These are phyloP conservation scores for Orobanche coerulescens DNA, from an alignment of 257 asterid species.

Conservation along the genomic window DNA sequence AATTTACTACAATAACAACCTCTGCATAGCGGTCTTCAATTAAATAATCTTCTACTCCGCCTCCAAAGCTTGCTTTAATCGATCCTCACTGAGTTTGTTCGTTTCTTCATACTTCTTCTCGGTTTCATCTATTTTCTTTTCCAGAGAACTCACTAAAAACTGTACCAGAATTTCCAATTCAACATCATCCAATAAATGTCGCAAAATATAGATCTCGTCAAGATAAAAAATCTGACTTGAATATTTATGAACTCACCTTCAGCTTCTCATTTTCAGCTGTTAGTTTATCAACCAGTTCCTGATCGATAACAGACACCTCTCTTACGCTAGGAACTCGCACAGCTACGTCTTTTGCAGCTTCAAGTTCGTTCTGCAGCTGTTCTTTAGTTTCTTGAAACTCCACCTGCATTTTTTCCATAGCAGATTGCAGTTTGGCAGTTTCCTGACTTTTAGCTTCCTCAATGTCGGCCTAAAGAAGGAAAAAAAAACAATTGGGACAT, in stretches of 20 bases:
- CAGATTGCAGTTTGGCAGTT: constrained; percentile 26
- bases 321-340: constrained; percentile 25
- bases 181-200: constrained; percentile 1
- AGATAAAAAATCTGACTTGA: constrained; percentile 11
- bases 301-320: constrained; percentile 38
- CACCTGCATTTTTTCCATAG: constrained; percentile 43
- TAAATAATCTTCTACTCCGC: constrained; percentile 54
- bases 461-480: constrained; percentile 20
- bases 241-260: constrained; percentile 36
- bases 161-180: constrained; percentile 23
- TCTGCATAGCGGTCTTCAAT: constrained; percentile 52
- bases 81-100: constrained; percentile 49
- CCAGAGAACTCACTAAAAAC: constrained; percentile 50
- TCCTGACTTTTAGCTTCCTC: constrained; percentile 58
- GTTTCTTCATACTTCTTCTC: constrained; percentile 36
- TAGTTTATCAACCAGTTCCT: constrained; percentile 43
- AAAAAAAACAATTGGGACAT: constrained; percentile 9
- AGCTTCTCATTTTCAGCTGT: constrained; percentile 61
- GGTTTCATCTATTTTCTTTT: constrained; percentile 30
- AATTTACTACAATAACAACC: constrained; percentile 29
- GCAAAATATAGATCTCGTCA: constrained; percentile 12
- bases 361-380: constrained; percentile 42
- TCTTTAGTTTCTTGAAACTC: constrained; percentile 48
- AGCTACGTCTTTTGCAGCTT: constrained; percentile 25
- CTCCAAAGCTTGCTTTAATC: constrained; percentile 52